phyloP scores from a whole-genome alignment of 169 alveolate genomes.

The Eimeria necatrix region DNA sequence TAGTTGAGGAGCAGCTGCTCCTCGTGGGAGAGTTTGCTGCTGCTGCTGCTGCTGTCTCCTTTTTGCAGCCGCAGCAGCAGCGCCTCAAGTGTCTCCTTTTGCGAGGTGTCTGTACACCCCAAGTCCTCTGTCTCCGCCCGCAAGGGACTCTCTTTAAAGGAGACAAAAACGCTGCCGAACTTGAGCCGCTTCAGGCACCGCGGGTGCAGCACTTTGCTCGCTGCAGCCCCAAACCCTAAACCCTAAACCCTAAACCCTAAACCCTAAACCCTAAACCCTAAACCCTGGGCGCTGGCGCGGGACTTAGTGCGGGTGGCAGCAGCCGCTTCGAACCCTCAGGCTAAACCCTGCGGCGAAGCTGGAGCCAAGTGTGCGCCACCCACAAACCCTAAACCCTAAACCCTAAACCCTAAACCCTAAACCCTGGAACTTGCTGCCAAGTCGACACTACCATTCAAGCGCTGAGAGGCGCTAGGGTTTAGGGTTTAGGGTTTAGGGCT shows the following conservation, averaged over 20 bases:
- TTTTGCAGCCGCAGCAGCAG: background rate
- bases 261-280: background rate
- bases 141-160: background rate
- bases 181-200: slow-evolving; percentile 41
- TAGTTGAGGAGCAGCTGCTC: background rate
- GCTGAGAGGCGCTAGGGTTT: background rate
- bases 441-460: too few relatives aligned
- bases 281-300: background rate
- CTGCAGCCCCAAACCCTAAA: background rate
- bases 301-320: background rate
- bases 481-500: slow-evolving; percentile 11
- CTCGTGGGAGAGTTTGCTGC: background rate
- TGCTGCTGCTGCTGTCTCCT: slow-evolving; percentile 22
- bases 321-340: too few relatives aligned
- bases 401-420: too few relatives aligned
- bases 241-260: slow-evolving; percentile 4
- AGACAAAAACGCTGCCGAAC: background rate
- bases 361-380: too few relatives aligned
- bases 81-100: background rate
- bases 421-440: too few relatives aligned
- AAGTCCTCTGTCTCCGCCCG: background rate
- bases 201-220: background rate
- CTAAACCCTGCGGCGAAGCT: too few relatives aligned
- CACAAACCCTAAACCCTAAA: too few relatives aligned
- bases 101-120: background rate